Conservation (phyloP, 768 basidiomycete genomes). For the Boletus rufocinnamomeus region DNA sequence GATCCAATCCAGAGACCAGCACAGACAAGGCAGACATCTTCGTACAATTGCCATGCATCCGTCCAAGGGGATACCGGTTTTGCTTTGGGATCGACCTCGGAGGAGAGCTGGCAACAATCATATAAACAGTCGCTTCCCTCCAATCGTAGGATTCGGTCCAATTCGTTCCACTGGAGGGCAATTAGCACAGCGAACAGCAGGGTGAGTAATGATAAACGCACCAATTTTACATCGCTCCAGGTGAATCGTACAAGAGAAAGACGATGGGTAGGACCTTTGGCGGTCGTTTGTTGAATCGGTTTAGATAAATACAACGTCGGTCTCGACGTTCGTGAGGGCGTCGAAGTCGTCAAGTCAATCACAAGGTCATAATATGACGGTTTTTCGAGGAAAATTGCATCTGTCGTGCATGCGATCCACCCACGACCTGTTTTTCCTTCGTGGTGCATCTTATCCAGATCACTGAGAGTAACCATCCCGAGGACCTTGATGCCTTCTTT, state of each 20-base stretch:
- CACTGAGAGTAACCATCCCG: conserved; percentile 78
- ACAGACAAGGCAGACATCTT: conserved; percentile 82
- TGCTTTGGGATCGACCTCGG: conserved; percentile 36
- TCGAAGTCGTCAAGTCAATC: conserved; percentile 74
- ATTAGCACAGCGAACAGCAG: neutral
- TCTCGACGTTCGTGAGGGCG: conserved; percentile 58
- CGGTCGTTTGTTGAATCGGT: conserved; percentile 39
- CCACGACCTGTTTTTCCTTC: conserved; percentile 64
- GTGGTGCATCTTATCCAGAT: conserved; percentile 59
- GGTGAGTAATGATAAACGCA: conserved; percentile 33
- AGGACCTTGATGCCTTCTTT: conserved; percentile 64
- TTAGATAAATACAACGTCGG: conserved; percentile 69
- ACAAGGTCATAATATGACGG: conserved; percentile 78
- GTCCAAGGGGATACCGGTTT: conserved; percentile 57
- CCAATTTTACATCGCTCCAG: conserved; percentile 82
- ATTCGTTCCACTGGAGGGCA: conserved; percentile 65
- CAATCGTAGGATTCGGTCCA: conserved; percentile 66
- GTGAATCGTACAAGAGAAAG: conserved; percentile 70
- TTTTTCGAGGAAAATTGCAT: conserved; percentile 82
- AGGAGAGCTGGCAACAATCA: conserved; percentile 38
- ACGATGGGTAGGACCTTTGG: conserved; percentile 49
- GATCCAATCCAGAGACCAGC: conserved; percentile 80
- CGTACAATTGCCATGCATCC: conserved; percentile 80
- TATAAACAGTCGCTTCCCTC: conserved; percentile 38
- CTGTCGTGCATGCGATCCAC: conserved; percentile 88